Conservation (phyloP, 2,329 filamentous ascomycete species). For the Penicillium sp. region DNA sequence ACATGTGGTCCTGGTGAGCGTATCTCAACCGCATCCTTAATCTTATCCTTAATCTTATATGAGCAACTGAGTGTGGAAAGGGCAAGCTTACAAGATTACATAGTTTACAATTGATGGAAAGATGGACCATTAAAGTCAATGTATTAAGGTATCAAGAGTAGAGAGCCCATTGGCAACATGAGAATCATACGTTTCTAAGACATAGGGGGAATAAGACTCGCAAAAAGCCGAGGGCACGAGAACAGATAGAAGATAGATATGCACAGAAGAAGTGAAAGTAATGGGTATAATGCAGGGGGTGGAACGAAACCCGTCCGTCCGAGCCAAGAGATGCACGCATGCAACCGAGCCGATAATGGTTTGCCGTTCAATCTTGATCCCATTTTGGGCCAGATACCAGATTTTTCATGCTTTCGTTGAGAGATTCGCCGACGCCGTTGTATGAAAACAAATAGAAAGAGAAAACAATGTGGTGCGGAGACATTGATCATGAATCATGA, state of each 20-base stretch:
- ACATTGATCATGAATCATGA: constrained; percentile 18
- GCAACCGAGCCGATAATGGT: constrained; percentile 13
- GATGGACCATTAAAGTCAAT: constrained; percentile 6
- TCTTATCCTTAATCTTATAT: background rate
- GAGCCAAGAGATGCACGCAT: constrained; percentile 19
- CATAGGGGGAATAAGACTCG: constrained; percentile 10
- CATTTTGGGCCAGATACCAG: background rate
- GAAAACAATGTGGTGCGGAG: background rate
- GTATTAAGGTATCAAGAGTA: constrained; percentile 18
- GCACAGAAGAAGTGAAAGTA: constrained; percentile 12
- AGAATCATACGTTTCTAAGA: constrained; percentile 4
- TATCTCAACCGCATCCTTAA: background rate
- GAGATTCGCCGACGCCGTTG: constrained; percentile 16
- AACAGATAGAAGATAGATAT: constrained; percentile 2
- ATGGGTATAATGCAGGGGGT: constrained; percentile 30
- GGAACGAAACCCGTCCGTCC: constrained; percentile 22
- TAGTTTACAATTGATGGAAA: background rate
- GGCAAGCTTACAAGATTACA: background rate
- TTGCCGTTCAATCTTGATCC: constrained; percentile 12
- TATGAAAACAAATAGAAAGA: constrained; percentile 8
- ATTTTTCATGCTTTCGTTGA: constrained; percentile 9
- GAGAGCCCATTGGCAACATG: constrained; percentile 14
- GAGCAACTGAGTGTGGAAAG: background rate
- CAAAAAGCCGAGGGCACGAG: too few species aligned
- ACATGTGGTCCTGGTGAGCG: background rate